Evolutionary conservation across 441 rosid species (phyloP), one percentile per base, ranked within the genome.

Genomic region (Arabidopsis hybrid): DNA sequence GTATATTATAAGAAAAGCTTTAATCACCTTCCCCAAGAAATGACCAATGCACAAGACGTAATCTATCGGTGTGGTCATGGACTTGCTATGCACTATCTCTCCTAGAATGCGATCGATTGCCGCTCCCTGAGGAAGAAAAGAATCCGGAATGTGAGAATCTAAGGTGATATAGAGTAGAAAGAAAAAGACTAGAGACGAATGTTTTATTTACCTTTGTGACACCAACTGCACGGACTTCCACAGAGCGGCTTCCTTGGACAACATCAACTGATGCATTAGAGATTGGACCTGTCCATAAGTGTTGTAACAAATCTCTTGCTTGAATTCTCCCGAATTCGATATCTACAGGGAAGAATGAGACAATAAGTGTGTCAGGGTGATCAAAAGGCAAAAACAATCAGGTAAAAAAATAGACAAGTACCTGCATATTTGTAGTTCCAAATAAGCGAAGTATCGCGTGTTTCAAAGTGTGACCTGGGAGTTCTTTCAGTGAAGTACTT

Each of bases 341-440:
- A 82, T 90, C 99, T 95, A 69, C 60, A 79, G 5, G 49, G 52
- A 79, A 74, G 40, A 72, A 34, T 35, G 78, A 71, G 49, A 72
- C 62, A n/a, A 71, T 42, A 40, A 58, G 56, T 39, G 43, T 55
- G 29, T 60, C 36, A 57, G 58, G 36, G 11, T 53, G 40, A 39
- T 40, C 16, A 29, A 21, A 21, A 10, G 52, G 62, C 50, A 67
- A 39, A 63, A 73, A 39, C 26, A 69, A 29, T 35, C 67, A 46
- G 69, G 31, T 9, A 38, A 53, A 29, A 16, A 4, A 6, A 6
- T 8, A 50, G 38, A 17, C 4, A 57, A 58, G 60, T 86, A 91
- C 99, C 99, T 82, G 99, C 97, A 85, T 93, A 93, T 82, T 95
- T 95, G 86, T 95, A 95, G 81, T 90, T 95, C 99, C 99, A 95